A percentile compares a stretch with the other conserved stretches of the same genome.
Evolutionary conservation across 2,329 filamentous ascomycete genomes (phyloP).

Genomic region (Sporothrix globosa): DNA sequence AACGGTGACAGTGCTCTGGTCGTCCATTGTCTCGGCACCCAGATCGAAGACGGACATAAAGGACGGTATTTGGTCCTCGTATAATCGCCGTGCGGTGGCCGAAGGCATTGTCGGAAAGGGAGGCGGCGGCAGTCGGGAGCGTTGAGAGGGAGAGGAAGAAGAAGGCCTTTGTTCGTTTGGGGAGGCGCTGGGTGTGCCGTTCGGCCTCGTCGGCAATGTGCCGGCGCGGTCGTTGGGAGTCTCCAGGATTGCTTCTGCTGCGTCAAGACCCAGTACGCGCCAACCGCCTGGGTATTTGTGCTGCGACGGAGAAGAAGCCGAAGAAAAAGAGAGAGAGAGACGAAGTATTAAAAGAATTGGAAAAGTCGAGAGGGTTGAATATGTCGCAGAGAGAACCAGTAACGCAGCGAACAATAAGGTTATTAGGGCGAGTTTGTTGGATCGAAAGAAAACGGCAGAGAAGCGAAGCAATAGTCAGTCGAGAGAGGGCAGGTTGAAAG

Average conservation of each 20-base stretch:
- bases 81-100: conserved; percentile 62
- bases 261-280: conserved; percentile 22
- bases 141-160: not conserved
- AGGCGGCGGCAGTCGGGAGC: not conserved
- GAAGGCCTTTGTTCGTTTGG: not conserved
- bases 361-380: not conserved
- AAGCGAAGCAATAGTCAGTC: conserved; percentile 5
- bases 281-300: conserved; percentile 28
- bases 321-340: not conserved
- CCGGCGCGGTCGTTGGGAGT: conserved; percentile 24
- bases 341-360: not conserved
- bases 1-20: conserved; percentile 57
- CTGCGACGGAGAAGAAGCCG: not conserved
- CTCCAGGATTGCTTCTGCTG: conserved; percentile 25
- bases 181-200: conserved; percentile 11
- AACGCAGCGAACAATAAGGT: not conserved
- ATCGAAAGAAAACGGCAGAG: not conserved
- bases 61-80: conserved; percentile 72
- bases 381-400: conserved; percentile 17
- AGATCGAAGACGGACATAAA: conserved; percentile 77
- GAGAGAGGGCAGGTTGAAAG: conserved; percentile 24
- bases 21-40: conserved; percentile 59
- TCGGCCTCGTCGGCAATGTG: conserved; percentile 19
- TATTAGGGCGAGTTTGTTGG: not conserved
- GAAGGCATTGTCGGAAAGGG: conserved; percentile 59